A percentile compares a stretch with the other conserved stretches of the same genome.
Conservation (phyloP, 129 eudicot genomes). For the Flaveria brownii region DNA sequence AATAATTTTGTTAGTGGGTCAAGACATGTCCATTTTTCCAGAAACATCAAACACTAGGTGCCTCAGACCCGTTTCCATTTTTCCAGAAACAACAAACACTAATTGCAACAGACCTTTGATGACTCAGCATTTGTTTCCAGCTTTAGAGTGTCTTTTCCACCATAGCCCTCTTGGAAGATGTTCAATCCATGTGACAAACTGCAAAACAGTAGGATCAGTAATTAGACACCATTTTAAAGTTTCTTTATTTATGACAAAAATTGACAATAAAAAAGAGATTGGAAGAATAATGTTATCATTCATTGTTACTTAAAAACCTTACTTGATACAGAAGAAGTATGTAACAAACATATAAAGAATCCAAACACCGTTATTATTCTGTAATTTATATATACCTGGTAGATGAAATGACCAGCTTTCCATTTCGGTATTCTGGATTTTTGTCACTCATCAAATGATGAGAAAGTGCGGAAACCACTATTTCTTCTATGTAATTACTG, state of each 20-base stretch:
- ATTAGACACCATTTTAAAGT: neutral
- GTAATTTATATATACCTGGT: conserved; percentile 46
- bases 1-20: neutral
- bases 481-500: conserved; percentile 74
- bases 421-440: conserved; percentile 83
- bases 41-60: neutral
- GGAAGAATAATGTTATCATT: neutral
- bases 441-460: conserved; percentile 76
- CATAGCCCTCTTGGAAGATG: conserved; percentile 79
- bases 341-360: neutral
- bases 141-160: conserved; percentile 66
- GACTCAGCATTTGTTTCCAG: conserved; percentile 74
- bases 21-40: neutral
- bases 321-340: neutral
- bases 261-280: neutral
- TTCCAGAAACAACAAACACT: neutral
- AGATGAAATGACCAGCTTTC: conserved; percentile 88
- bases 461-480: conserved; percentile 87
- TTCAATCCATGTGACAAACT: conserved; percentile 94
- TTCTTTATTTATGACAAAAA: neutral
- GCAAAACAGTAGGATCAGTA: conserved; percentile 23
- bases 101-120: conserved; percentile 56
- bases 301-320: neutral
- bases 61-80: conserved; percentile 35
- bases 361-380: neutral